phyloP scores from a whole-genome alignment of 495 filamentous ascomycete species.

The Neurospora sp. region DNA sequence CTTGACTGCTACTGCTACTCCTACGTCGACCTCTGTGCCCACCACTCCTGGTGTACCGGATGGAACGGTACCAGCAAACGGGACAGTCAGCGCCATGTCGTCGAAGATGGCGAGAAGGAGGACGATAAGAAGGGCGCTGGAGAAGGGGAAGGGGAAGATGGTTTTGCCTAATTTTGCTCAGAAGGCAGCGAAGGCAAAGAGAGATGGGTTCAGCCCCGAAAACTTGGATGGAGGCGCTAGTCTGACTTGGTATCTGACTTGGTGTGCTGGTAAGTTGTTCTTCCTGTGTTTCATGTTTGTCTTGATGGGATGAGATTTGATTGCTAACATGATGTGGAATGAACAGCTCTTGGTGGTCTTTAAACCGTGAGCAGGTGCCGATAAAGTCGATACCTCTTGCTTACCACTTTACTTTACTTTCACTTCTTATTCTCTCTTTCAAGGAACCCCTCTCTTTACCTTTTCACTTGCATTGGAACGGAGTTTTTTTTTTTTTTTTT shows the following conservation, averaged over 20 bases:
- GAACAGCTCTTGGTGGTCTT: neutral
- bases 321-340: neutral
- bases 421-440: no score
- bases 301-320: neutral
- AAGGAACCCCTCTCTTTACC: no score
- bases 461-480: no score
- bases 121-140: neutral
- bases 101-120: neutral
- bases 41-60: neutral
- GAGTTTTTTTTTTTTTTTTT: no score
- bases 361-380: no score
- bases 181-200: neutral
- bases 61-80: neutral
- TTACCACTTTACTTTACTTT: neutral
- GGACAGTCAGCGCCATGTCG: neutral
- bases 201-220: neutral
- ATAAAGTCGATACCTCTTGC: no score
- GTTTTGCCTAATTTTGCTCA: conserved; percentile 36
- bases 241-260: conserved; percentile 82
- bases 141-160: conserved; percentile 3
- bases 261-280: conserved; percentile 48
- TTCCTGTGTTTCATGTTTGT: neutral
- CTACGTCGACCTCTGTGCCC: neutral
- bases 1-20: neutral
- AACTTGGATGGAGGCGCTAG: conserved; percentile 66